Base-by-base conservation (phyloP, 495 filamentous ascomycete species). In the Hypomontagnella monticulosa region DNA sequence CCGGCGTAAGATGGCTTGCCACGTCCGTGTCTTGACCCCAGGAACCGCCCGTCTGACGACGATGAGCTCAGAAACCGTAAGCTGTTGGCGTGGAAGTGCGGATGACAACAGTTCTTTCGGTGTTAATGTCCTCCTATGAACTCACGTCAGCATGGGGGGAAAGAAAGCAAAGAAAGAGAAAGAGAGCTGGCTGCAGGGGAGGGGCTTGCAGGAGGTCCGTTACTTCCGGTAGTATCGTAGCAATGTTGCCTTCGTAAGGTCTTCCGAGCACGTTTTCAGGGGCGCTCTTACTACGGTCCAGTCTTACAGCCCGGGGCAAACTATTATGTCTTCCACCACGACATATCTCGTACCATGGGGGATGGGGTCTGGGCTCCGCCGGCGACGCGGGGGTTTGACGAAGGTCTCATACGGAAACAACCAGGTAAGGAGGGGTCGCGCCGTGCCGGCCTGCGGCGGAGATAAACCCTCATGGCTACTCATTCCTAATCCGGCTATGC, bases 161-260 rank as follows among this genome's bases (percentile, higher is more conserved):
- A 9, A 44, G 10, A 18, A 30, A 42, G 12, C 5, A 15, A 20
- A 33, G 34, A 30, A 30, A 19, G 38, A 57, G 46, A 38, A 19
- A 33, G 27, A 36, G 14, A 53, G 16, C n/a, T 54, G 36, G 20
- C 23, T 63, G 49, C 59, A 68, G 59, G 55, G 64, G 56, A 60
- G 66, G 55, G 56, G 61, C 60, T 64, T 69, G 66, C 66, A 69
- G 66, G 55, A 69, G 2, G 66, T 61, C 66, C 66, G 66, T 64
- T 57, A 57, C 58, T 69, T 69, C 66, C 66, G 66, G 66, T 60
- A 69, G 55, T 51, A 69, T 69, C 16, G 66, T 69, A 64, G 61
- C 66, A 64, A 56, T 46, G 44, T 64, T 2, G 3, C 44, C 56
- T 51, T 63, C 44, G 30, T 48, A 52, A 8, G 42, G 23, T 33